phyloP scores from a whole-genome alignment of 805 yeast species.

The Alloascoidea africana region DNA sequence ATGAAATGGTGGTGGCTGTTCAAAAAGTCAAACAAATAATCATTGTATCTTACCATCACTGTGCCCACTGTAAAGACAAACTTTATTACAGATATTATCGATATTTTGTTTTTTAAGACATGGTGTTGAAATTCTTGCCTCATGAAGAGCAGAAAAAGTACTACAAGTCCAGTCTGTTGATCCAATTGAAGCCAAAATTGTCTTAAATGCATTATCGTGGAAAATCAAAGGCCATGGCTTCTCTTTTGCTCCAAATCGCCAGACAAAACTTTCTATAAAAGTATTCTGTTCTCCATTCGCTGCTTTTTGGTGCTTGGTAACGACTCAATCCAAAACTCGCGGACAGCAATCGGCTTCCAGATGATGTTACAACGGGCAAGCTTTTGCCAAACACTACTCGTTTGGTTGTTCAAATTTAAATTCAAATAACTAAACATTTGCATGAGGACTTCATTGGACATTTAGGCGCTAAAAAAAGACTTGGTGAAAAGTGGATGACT shows the following conservation, averaged over 20 bases:
- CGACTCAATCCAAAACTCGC: background rate
- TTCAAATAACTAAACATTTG: background rate
- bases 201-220: background rate
- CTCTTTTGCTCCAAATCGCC: background rate
- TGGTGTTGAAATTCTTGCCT: background rate
- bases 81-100: background rate
- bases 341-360: background rate
- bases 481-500: no score
- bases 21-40: no score
- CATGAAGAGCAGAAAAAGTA: background rate
- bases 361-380: background rate
- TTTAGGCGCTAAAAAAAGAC: no score
- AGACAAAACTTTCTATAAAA: background rate
- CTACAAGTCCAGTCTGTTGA: background rate
- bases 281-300: conserved; percentile 1
- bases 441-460: conserved; percentile 1
- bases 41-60: background rate
- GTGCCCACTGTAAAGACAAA: background rate
- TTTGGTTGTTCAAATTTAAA: background rate
- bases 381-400: background rate
- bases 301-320: background rate
- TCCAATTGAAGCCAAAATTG: background rate
- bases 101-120: background rate
- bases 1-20: no score
- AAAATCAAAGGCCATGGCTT: background rate